Conservation (phyloP, 257 asterid genomes). For the Solanum stenotomum region DNA sequence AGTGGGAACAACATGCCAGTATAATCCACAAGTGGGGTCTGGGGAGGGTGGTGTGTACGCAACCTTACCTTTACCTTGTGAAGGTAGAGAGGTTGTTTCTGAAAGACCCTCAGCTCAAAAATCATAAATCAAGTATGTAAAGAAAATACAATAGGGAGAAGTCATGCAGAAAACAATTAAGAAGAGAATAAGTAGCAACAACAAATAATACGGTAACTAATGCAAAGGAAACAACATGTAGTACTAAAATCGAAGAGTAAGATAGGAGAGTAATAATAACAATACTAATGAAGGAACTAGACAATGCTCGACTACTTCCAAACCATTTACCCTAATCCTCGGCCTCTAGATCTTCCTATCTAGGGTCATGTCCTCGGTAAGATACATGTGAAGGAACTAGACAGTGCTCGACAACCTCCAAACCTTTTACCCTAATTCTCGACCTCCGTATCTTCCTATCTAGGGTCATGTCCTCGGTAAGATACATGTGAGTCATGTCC, state of each 20-base stretch:
- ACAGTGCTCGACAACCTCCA: not conserved
- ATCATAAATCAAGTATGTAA: not conserved
- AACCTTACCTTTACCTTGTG: not conserved
- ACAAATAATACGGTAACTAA: not conserved
- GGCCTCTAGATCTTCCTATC: not conserved
- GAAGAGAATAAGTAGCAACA: not conserved
- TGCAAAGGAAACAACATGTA: not conserved
- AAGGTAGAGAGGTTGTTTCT: not conserved
- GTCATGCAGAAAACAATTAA: not conserved
- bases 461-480: not conserved
- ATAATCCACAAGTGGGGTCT: not conserved
- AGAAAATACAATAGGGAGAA: not conserved
- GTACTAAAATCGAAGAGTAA: not conserved
- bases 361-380: not conserved
- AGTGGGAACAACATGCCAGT: not conserved
- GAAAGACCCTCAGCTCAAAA: not conserved
- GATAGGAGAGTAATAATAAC: not conserved
- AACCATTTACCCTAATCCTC: not conserved
- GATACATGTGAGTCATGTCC: not conserved
- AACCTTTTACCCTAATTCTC: not conserved
- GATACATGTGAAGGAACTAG: not conserved
- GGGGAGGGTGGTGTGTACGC: not conserved
- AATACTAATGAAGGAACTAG: not conserved
- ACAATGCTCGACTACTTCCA: not conserved
- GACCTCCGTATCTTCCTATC: not conserved